These are phyloP conservation scores for Podospora anserina DNA, from an alignment of 495 filamentous ascomycete genomes.

Conservation along the genomic window DNA sequence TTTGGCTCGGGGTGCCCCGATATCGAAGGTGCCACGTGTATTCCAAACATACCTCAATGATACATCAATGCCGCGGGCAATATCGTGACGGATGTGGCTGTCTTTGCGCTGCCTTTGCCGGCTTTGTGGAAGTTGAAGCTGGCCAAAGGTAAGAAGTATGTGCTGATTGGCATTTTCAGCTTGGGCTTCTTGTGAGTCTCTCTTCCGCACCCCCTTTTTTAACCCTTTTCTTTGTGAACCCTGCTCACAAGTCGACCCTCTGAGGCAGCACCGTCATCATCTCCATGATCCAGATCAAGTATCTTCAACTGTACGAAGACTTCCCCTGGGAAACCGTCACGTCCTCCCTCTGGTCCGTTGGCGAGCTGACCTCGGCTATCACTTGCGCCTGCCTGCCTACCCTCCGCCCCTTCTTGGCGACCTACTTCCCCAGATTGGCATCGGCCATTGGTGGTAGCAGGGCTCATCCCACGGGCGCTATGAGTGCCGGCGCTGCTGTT, in stretches of 20 bases:
- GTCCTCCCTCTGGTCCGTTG: slow-evolving; percentile 52
- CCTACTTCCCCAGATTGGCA: slow-evolving; percentile 29
- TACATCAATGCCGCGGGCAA: slow-evolving; percentile 39
- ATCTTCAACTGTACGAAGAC: slow-evolving; percentile 40
- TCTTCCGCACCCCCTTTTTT: slow-evolving; percentile 6
- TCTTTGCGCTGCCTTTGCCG: slow-evolving; percentile 36
- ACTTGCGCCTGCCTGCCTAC: slow-evolving; percentile 53
- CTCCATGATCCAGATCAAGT: slow-evolving; percentile 48
- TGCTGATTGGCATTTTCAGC: slow-evolving; percentile 38
- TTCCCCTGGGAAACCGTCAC: slow-evolving; percentile 51
- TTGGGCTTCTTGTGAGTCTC: slow-evolving; percentile 39
- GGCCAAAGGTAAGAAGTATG: slow-evolving; percentile 30
- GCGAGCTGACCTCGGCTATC: slow-evolving; percentile 53
- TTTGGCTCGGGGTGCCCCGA: slow-evolving; percentile 24
- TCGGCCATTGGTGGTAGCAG: slow-evolving; percentile 1
- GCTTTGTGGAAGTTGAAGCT: slow-evolving; percentile 41
- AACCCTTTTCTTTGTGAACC: not conserved
- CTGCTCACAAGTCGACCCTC: not conserved
- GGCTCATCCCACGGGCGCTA: not conserved
- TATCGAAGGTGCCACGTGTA: slow-evolving; percentile 21
- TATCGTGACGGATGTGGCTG: slow-evolving; percentile 39
- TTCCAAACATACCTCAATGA: slow-evolving; percentile 31
- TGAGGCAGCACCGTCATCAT: slow-evolving; percentile 45
- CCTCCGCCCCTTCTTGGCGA: slow-evolving; percentile 44
- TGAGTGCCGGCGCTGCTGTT: not conserved